Evolutionary conservation across 208 protist species (phyloP).

Genomic region (Tritrichomonas musculus): DNA sequence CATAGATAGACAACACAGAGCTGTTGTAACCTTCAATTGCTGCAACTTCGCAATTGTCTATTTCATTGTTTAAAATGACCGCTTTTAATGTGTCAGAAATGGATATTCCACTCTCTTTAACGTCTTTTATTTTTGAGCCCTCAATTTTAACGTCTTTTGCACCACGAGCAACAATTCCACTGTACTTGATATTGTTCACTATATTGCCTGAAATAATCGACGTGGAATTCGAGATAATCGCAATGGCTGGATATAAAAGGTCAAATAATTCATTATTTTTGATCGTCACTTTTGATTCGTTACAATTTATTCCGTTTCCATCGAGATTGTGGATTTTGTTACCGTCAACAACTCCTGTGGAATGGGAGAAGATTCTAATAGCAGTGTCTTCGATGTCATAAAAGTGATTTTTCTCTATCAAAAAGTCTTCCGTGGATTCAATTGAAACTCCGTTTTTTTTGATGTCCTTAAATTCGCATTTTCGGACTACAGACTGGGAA

Average conservation of each 20-base stretch:
- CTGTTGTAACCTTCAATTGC: background rate
- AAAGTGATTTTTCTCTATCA: background rate
- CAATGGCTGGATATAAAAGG: background rate
- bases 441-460: background rate
- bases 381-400: background rate
- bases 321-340: background rate
- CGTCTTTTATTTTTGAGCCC: background rate
- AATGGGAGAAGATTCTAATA: background rate
- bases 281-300: background rate
- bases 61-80: background rate
- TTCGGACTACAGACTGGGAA: background rate
- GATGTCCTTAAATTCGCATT: background rate
- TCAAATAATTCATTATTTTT: background rate
- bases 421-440: background rate
- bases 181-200: background rate
- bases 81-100: background rate
- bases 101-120: background rate
- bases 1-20: background rate
- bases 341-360: background rate
- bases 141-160: background rate
- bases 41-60: background rate
- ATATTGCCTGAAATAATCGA: background rate
- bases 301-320: background rate
- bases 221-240: background rate
- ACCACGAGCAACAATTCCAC: background rate